A percentile compares a stretch with the other conserved stretches of the same genome.
Evolutionary conservation across 768 basidiomycete species (phyloP).

Genomic region (Pleurotus citrinopileatus): DNA sequence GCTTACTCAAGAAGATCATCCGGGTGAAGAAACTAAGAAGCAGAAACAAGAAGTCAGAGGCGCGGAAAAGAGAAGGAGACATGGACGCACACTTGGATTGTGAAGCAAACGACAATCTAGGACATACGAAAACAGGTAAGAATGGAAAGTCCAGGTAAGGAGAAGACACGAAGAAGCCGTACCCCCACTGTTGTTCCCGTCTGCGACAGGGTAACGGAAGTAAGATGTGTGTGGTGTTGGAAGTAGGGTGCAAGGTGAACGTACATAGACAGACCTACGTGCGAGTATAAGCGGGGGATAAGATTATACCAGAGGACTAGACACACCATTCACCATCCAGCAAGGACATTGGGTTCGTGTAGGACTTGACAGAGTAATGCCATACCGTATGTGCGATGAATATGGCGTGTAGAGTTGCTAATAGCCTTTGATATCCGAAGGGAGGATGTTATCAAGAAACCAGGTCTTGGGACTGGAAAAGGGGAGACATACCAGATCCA

Average conservation of each 20-base stretch:
- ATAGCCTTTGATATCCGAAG: not conserved
- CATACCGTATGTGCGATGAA: not conserved
- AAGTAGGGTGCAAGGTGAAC: not conserved
- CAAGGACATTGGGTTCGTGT: not conserved
- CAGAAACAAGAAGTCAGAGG: not conserved
- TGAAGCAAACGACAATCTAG: not conserved
- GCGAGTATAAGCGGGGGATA: not conserved
- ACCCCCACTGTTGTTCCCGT: not conserved
- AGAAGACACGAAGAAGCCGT: not conserved
- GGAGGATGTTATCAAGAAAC: not conserved
- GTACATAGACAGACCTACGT: constrained; percentile 2
- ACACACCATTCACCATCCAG: constrained; percentile 3
- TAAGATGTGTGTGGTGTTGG: no score
- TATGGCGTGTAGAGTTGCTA: constrained; percentile 3
- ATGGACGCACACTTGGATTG: not conserved
- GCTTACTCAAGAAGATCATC: constrained; percentile 1
- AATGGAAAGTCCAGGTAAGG: no score
- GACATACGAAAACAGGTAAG: no score
- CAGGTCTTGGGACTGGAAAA: not conserved
- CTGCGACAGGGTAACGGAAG: not conserved
- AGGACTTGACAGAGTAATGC: constrained; percentile 6
- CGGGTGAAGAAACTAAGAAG: constrained; percentile 2
- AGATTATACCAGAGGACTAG: not conserved
- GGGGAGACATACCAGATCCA: not conserved
- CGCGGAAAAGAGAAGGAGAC: not conserved